phyloP scores from a whole-genome alignment of 257 asterid genomes.

The Capsicum baccatum region DNA sequence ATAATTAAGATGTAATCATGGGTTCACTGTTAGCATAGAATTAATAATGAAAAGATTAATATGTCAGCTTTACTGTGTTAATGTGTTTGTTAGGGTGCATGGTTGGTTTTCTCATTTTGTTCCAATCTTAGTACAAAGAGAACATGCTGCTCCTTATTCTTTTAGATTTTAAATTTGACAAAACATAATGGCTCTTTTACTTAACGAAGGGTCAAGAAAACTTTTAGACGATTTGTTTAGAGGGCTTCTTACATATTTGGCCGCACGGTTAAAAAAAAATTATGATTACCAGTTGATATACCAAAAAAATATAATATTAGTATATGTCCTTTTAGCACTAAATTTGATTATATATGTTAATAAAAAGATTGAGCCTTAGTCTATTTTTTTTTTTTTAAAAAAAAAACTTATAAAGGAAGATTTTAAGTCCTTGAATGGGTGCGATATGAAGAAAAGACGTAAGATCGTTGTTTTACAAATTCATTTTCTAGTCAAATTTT shows the following conservation, averaged over 20 bases:
- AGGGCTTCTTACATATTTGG: too few species aligned
- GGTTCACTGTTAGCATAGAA: neutral
- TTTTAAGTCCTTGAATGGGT: too few species aligned
- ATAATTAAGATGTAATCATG: neutral
- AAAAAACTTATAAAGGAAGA: too few species aligned
- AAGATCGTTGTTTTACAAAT: too few species aligned
- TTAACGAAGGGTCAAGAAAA: neutral
- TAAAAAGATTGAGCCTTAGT: neutral
- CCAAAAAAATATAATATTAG: too few species aligned
- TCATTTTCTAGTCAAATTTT: too few species aligned
- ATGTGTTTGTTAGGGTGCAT: neutral
- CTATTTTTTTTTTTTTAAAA: neutral
- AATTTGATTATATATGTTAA: neutral
- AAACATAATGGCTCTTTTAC: neutral
- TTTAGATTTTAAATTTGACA: neutral
- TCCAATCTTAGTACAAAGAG: neutral
- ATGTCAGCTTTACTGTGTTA: neutral
- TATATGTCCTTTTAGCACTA: too few species aligned
- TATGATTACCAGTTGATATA: too few species aligned
- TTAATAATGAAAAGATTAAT: neutral
- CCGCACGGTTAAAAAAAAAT: too few species aligned
- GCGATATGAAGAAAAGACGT: too few species aligned
- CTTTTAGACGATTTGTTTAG: neutral
- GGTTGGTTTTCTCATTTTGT: neutral
- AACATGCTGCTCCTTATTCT: neutral